Percentiles rank a stretch among this genome's conserved stretches.
Conservation (phyloP, 2,329 filamentous ascomycete species). For the Aspergillus sp. region DNA sequence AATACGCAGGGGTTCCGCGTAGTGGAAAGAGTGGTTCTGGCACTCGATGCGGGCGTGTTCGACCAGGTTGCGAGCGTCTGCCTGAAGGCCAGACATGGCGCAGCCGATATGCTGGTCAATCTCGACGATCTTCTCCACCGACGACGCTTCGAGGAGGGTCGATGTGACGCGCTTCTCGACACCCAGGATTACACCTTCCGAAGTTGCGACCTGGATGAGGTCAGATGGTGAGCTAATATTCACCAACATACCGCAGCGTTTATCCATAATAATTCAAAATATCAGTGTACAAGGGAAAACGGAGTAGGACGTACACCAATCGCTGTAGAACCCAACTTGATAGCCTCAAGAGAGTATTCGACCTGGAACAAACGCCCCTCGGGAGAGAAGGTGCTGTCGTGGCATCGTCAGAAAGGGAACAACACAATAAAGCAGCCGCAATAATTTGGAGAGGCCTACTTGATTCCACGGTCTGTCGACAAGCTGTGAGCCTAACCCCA, state of each 20-base stretch:
- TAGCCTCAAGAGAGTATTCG: conserved; percentile 99
- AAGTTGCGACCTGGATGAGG: conserved; percentile 62
- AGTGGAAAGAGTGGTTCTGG: conserved; percentile 97
- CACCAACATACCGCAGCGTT: too few relatives aligned
- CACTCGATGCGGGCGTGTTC: conserved; percentile 97
- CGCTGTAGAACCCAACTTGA: conserved; percentile 97
- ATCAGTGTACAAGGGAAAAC: not conserved
- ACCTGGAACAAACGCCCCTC: conserved; percentile 99
- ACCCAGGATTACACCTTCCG: conserved; percentile 88
- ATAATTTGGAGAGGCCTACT: conserved; percentile 49
- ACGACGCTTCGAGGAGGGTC: conserved; percentile 91
- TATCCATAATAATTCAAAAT: not conserved
- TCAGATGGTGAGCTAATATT: too few relatives aligned
- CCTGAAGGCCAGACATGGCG: conserved; percentile 96
- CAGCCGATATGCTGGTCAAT: conserved; percentile 98
- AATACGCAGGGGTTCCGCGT: conserved; percentile 85
- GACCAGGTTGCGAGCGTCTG: conserved; percentile 93
- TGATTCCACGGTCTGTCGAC: conserved; percentile 83
- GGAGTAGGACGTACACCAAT: conserved; percentile 60
- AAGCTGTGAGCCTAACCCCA: conserved; percentile 28
- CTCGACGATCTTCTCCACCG: conserved; percentile 99
- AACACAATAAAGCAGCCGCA: conserved; percentile 5
- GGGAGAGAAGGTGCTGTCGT: conserved; percentile 85
- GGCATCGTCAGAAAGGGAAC: conserved; percentile 17
- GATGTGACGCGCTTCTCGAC: conserved; percentile 99